Evolutionary conservation across 495 filamentous ascomycete genomes (phyloP).

Genomic region (Penicillium bialowiezense): DNA sequence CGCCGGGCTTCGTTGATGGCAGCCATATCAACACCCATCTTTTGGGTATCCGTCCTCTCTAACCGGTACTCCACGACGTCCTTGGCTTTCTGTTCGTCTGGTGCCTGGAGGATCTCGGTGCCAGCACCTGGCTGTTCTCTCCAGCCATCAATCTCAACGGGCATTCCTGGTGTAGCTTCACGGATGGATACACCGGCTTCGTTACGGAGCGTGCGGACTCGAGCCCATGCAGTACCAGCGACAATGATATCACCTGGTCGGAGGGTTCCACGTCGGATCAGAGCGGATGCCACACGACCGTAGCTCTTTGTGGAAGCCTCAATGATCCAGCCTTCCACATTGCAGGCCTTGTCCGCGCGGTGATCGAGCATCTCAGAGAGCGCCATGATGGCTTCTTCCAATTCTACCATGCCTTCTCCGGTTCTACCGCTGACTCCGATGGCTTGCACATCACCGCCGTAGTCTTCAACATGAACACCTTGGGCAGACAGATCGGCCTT

Average conservation of each 20-base stretch:
- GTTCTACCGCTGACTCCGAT: slow-evolving; percentile 92
- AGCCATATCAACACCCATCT: slow-evolving; percentile 65
- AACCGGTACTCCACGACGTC: slow-evolving; percentile 73
- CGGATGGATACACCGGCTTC: slow-evolving; percentile 72
- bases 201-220: slow-evolving; percentile 77
- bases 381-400: slow-evolving; percentile 84
- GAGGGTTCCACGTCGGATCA: slow-evolving; percentile 85
- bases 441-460: slow-evolving; percentile 89
- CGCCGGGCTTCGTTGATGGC: slow-evolving; percentile 72
- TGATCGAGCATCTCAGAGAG: slow-evolving; percentile 88
- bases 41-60: slow-evolving; percentile 58
- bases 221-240: slow-evolving; percentile 81
- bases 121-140: slow-evolving; percentile 87
- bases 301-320: slow-evolving; percentile 87
- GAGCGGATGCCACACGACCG: slow-evolving; percentile 83
- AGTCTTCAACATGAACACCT: slow-evolving; percentile 90
- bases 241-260: slow-evolving; percentile 79
- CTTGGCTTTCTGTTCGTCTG: slow-evolving; percentile 75
- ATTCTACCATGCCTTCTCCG: slow-evolving; percentile 83
- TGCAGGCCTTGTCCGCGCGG: slow-evolving; percentile 72
- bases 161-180: slow-evolving; percentile 81
- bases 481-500: slow-evolving; percentile 84
- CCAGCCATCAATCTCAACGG: slow-evolving; percentile 94
- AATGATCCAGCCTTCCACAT: slow-evolving; percentile 89
- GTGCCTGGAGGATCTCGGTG: slow-evolving; percentile 80